Conservation (phyloP, 495 filamentous ascomycete species). For the Aspergillus egyptiacus region DNA sequence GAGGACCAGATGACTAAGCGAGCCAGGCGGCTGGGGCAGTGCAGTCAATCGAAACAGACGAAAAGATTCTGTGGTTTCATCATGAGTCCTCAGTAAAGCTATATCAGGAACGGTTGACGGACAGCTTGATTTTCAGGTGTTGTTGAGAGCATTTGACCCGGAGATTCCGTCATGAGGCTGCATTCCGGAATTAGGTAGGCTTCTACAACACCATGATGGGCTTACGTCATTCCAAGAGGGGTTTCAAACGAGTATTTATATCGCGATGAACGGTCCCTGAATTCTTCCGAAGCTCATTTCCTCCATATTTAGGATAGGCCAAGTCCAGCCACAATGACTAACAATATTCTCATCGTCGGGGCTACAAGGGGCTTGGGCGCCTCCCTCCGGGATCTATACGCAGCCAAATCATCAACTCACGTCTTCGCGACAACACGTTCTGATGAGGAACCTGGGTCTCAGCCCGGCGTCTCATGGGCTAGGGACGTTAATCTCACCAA, state of each 20-base stretch:
- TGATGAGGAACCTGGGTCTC: slow-evolving; percentile 23
- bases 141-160: background rate
- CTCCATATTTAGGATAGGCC: background rate
- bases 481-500: slow-evolving; percentile 51
- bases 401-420: slow-evolving; percentile 34
- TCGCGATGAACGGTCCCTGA: too few species aligned
- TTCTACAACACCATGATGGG: too few species aligned
- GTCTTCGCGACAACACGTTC: slow-evolving; percentile 59
- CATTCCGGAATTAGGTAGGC: too few species aligned
- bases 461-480: slow-evolving; percentile 40
- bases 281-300: too few species aligned
- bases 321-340: slow-evolving; percentile 21
- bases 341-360: slow-evolving; percentile 55
- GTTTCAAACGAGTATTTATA: too few species aligned
- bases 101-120: background rate
- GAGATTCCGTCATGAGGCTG: too few species aligned
- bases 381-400: slow-evolving; percentile 54
- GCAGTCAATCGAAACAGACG: background rate
- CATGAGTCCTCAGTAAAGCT: background rate
- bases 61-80: background rate
- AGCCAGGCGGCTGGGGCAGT: slow-evolving; percentile 1
- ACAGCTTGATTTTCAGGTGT: background rate
- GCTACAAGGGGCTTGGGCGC: slow-evolving; percentile 63
- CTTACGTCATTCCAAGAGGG: too few species aligned
- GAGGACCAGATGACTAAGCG: slow-evolving; percentile 5